Conservation (phyloP, 2,329 filamentous ascomycete species). For the Sarocladiaceae sp. region DNA sequence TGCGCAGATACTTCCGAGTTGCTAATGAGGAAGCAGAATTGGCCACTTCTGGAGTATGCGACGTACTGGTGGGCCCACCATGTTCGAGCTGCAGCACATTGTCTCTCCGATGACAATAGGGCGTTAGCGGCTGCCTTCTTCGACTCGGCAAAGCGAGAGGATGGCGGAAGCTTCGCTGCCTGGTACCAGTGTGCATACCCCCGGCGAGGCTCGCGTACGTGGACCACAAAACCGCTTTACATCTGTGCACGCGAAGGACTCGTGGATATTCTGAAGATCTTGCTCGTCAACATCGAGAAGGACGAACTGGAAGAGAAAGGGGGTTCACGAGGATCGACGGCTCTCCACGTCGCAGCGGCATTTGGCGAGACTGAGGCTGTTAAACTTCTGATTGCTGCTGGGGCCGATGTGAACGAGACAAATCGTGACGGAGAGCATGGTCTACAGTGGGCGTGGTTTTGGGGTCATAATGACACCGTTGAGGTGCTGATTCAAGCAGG, state of each 20-base stretch:
- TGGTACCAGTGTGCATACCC: conserved; percentile 11
- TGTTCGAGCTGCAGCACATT: not conserved
- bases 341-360: conserved; percentile 9
- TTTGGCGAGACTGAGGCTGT: conserved; percentile 10
- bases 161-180: conserved; percentile 8
- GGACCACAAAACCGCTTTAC: conserved; percentile 8
- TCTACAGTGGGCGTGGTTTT: conserved; percentile 10
- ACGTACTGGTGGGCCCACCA: conserved; percentile 8
- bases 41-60: conserved; percentile 10
- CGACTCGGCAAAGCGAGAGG: not conserved
- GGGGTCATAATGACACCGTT: conserved; percentile 5
- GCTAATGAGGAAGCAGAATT: conserved; percentile 2
- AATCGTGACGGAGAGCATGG: conserved; percentile 6
- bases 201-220: not conserved
- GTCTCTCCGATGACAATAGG: not conserved
- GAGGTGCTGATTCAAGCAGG: conserved; percentile 6
- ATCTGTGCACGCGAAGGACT: conserved; percentile 11
- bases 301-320: conserved; percentile 9
- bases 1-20: conserved; percentile 1
- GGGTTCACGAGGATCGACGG: conserved; percentile 9
- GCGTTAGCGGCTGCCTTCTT: conserved; percentile 3
- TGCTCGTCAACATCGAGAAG: not conserved
- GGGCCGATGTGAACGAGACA: conserved; percentile 9
- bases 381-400: conserved; percentile 5
- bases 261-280: not conserved